Evolutionary conservation across 2,329 filamentous ascomycete species (phyloP).

Genomic region (Colletotrichum tropicicola): DNA sequence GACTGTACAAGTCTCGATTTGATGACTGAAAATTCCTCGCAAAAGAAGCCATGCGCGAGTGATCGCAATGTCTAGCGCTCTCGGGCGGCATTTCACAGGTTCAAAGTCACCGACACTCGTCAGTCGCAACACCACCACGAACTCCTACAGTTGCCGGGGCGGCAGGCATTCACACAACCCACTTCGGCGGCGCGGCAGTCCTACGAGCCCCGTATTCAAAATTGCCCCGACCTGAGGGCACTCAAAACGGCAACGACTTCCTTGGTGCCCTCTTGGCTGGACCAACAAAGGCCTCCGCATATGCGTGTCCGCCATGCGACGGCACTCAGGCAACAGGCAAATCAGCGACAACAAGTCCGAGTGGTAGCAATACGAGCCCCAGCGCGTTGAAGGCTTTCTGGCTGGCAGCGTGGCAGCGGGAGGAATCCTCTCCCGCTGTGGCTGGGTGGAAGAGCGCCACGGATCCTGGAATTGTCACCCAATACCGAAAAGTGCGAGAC

Average conservation of each 20-base stretch:
- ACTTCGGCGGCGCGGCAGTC: constrained; percentile 17
- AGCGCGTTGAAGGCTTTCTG: not conserved
- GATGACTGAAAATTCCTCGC: too few species aligned
- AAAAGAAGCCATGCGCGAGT: too few species aligned
- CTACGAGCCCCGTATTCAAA: constrained; percentile 19
- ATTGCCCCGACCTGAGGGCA: not conserved
- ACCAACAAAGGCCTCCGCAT: not conserved
- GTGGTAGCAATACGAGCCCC: not conserved
- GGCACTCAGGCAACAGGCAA: not conserved
- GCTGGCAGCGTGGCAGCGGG: not conserved
- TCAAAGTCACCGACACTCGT: too few species aligned
- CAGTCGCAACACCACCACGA: not conserved
- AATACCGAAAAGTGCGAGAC: not conserved
- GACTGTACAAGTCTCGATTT: not conserved
- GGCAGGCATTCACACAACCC: not conserved
- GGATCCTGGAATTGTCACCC: not conserved
- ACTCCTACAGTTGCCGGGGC: not conserved
- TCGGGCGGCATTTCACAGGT: too few species aligned
- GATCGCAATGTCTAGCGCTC: too few species aligned
- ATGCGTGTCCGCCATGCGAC: not conserved
- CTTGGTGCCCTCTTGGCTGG: not conserved
- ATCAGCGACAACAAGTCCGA: not conserved
- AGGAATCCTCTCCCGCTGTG: not conserved
- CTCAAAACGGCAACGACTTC: constrained; percentile 11
- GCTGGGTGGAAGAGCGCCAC: not conserved